Conservation (phyloP, 805 yeast species). For the Wickerhamiella bombiphila region DNA sequence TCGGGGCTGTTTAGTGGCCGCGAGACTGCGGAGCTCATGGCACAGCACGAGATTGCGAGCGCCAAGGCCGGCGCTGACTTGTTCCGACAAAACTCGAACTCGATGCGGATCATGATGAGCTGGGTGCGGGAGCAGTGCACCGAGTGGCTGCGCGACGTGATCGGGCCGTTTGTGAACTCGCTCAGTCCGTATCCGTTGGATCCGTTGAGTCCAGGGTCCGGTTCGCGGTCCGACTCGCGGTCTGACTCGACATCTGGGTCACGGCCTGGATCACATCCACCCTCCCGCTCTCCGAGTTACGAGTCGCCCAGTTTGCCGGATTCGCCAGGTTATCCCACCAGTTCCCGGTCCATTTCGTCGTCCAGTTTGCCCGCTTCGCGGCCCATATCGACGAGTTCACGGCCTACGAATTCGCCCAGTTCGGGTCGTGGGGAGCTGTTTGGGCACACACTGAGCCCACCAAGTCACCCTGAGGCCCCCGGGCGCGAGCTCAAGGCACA, state of each 20-base stretch:
- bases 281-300: too few relatives aligned
- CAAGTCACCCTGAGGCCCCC: too few relatives aligned
- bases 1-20: slow-evolving; percentile 1
- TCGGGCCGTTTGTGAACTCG: slow-evolving; percentile 1
- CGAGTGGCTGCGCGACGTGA: not conserved
- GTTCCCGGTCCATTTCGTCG: not conserved
- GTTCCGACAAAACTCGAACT: slow-evolving; percentile 3
- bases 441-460: too few relatives aligned
- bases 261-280: too few relatives aligned
- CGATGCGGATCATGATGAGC: slow-evolving; percentile 2
- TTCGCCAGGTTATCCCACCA: not conserved
- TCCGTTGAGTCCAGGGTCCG: too few relatives aligned
- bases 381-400: not conserved
- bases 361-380: not conserved
- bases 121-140: not conserved
- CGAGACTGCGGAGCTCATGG: not conserved
- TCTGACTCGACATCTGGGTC: too few relatives aligned
- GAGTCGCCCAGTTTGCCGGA: too few relatives aligned
- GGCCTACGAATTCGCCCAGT: not conserved
- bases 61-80: slow-evolving; percentile 1
- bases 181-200: not conserved
- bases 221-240: not conserved
- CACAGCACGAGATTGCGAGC: not conserved
- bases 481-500: not conserved
- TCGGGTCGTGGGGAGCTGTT: too few relatives aligned